phyloP scores from a whole-genome alignment of 768 basidiomycete species.

The Tricholoma matsutake region DNA sequence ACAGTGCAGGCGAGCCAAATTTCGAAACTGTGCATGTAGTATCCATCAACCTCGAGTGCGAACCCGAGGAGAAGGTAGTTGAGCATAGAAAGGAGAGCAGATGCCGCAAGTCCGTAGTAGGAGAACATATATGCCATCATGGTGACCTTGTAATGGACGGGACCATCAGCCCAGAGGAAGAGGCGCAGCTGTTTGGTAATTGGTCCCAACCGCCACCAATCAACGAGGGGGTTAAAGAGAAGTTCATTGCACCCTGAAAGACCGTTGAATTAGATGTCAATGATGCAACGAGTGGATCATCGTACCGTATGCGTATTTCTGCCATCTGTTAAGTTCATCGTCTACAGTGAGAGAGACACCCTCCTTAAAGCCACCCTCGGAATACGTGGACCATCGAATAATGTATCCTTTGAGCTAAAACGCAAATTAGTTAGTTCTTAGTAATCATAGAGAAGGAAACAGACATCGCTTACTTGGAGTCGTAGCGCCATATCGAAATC shows the following conservation, averaged over 20 bases:
- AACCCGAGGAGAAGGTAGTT: conserved; percentile 73
- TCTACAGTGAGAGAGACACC: conserved; percentile 88
- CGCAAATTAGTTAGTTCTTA: background rate
- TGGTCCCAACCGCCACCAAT: conserved; percentile 79
- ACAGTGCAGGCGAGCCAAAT: conserved; percentile 73
- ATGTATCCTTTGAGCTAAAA: conserved; percentile 58
- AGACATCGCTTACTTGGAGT: conserved; percentile 38
- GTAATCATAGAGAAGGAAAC: background rate
- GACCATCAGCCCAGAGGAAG: conserved; percentile 75
- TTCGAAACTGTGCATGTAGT: conserved; percentile 69
- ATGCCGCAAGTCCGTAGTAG: conserved; percentile 63
- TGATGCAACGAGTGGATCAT: background rate
- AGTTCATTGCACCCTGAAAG: conserved; percentile 67
- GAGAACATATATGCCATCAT: conserved; percentile 74
- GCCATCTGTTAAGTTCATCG: conserved; percentile 91
- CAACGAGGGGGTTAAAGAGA: conserved; percentile 78
- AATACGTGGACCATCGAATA: conserved; percentile 86
- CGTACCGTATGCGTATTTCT: conserved; percentile 79
- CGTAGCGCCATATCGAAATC: conserved; percentile 82
- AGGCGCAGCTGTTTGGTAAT: conserved; percentile 77
- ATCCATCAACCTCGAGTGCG: conserved; percentile 61
- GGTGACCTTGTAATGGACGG: conserved; percentile 79
- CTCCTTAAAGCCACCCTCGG: conserved; percentile 83
- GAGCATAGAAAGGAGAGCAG: conserved; percentile 57
- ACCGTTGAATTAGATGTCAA: background rate